These are phyloP conservation scores for Botrytis byssoidea DNA, from an alignment of 2,329 filamentous ascomycete genomes.

Conservation along the genomic window DNA sequence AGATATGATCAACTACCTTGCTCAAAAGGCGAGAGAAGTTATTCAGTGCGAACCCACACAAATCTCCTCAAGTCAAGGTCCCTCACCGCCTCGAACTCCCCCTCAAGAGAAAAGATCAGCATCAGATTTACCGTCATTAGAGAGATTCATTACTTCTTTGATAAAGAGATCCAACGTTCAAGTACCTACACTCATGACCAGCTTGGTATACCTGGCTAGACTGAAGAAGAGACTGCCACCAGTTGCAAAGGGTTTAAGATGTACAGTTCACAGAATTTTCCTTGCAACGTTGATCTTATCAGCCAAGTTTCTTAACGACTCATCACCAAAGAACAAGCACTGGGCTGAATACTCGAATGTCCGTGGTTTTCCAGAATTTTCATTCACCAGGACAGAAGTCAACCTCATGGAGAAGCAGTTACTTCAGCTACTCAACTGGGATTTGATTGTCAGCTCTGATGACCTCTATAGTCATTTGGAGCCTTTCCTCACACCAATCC, in stretches of 20 bases:
- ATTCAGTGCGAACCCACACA: conserved; percentile 72
- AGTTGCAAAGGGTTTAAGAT: conserved; percentile 92
- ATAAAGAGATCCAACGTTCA: conserved; percentile 94
- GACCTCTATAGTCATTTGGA: conserved; percentile 88
- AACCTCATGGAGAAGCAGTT: conserved; percentile 99
- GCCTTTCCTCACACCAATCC: conserved; percentile 82
- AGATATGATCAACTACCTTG: conserved; percentile 76
- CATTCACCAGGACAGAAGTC: conserved; percentile 92
- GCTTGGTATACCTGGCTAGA: conserved; percentile 86
- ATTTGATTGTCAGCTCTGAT: conserved; percentile 78
- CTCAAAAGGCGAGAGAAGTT: conserved; percentile 70
- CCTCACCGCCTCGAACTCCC: conserved; percentile 50
- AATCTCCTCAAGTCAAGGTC: conserved; percentile 28
- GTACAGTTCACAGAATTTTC: conserved; percentile 97
- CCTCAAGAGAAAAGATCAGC: conserved; percentile 42
- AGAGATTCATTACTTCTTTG: conserved; percentile 88
- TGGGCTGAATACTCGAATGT: conserved; percentile 93
- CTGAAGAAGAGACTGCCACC: conserved; percentile 83
- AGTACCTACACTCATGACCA: conserved; percentile 95
- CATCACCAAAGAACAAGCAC: conserved; percentile 99
- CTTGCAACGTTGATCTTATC: conserved; percentile 80
- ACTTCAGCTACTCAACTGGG: conserved; percentile 91
- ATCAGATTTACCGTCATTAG: conserved; percentile 68
- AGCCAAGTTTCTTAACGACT: conserved; percentile 98
- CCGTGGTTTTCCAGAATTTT: conserved; percentile 64